A percentile compares a stretch with the other conserved stretches of the same genome.
Evolutionary conservation across 1,139 yeast genomes (phyloP).

Genomic region (Geotrichum bryndzae): DNA sequence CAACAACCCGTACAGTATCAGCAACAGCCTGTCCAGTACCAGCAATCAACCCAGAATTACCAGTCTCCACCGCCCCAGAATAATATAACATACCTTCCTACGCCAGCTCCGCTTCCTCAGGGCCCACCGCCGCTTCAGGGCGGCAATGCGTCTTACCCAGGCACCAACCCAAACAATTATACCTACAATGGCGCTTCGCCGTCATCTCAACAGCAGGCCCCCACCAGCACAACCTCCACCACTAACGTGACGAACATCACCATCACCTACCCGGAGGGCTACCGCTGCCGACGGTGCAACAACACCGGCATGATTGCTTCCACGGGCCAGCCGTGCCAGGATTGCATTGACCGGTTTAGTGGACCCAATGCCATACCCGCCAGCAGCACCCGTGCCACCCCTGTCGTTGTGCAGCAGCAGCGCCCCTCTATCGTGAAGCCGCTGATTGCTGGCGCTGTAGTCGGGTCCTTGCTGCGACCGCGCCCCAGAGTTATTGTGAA

Average conservation of each 20-base stretch:
- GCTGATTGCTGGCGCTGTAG: not conserved
- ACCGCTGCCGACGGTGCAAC: conserved; percentile 60
- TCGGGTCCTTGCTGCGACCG: conserved; percentile 16
- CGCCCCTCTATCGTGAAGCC: not conserved
- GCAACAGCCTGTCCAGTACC: not conserved
- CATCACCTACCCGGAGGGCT: conserved; percentile 50
- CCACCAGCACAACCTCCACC: not conserved
- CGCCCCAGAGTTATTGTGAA: conserved; percentile 13
- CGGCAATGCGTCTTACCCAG: conserved; percentile 50
- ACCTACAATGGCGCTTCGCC: conserved; percentile 44
- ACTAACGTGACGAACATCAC: not conserved
- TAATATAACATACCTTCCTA: not conserved
- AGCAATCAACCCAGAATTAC: conserved; percentile 11
- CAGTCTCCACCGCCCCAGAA: conserved; percentile 5
- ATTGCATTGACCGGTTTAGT: conserved; percentile 65
- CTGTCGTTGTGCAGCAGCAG: not conserved
- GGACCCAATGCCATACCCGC: conserved; percentile 26
- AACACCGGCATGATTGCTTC: conserved; percentile 68
- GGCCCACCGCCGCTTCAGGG: conserved; percentile 18
- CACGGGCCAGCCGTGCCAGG: conserved; percentile 61
- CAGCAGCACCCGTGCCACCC: not conserved
- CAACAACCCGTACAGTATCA: not conserved
- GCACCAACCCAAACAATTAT: conserved; percentile 52
- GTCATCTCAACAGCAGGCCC: conserved; percentile 8
- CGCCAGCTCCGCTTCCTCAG: conserved; percentile 18